Evolutionary conservation across 1,284 basidiomycete genomes (phyloP), one percentile per base, ranked within the genome.

Genomic region (Vanrija humicola): DNA sequence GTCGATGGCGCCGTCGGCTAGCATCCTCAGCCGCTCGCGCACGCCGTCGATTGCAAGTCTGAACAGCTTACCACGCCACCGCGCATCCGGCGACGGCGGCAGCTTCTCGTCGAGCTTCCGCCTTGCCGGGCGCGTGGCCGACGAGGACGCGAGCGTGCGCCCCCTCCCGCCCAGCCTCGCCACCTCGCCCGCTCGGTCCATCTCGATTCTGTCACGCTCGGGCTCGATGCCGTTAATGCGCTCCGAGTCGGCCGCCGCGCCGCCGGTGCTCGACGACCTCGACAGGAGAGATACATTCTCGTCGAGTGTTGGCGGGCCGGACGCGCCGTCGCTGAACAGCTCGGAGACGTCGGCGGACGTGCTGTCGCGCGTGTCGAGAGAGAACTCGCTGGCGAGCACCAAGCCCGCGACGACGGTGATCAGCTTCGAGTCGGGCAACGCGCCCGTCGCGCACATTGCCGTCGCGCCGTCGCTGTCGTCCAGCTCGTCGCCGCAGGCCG

Each of bases 361-460:
- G 3, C 46, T 47, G 8, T 55, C 53, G 1, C 53, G 70, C 18
- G 89, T 47, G 12, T 55, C 53, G 3, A 53, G 70, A 18, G 89
- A 63, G 43, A 63, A 67, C 52, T 65, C 69, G 42, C 23, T 61
- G 10, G 61, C 90, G 0, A 91, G 89, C 68, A 98, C 94, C 6
- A 97, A 97, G 74, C 94, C 40, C 10, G 34, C 92, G 3, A 98
- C 94, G 3, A 98, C 94, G 0, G 76, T 96, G 25, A 82, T 96
- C 43, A 92, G 89, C 64, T 83, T 95, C 58, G 93, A 97, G 67
- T 77, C 90, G 16, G 82, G 82, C 4, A 40, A 38, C 42, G 82
- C 84, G 6, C 84, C 83, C 57, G 84, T 90, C 80, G 93, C 86
- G 8, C 92, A 93, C 76, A 97, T 96, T 63, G 92, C 92, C 7